Base-by-base conservation (phyloP, 2,329 filamentous ascomycete genomes). In the Neocucurbitaria cava region DNA sequence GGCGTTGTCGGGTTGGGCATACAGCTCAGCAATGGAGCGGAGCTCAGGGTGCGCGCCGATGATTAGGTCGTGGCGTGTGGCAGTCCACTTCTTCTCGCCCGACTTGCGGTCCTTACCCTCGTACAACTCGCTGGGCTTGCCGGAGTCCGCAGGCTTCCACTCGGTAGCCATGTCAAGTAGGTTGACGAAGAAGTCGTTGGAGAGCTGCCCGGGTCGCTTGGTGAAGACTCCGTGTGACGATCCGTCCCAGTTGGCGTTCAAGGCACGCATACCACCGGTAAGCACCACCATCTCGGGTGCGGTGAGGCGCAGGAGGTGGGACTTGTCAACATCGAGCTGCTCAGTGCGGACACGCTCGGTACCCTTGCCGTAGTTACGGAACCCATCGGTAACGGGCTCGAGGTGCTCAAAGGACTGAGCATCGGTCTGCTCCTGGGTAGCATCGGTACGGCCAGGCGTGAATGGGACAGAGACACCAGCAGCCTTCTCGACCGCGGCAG, bases 141-240 rank as follows among this genome's bases (percentile, higher is more conserved):
- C 77, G n/a, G 65, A 62, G 52, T 78, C 77, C 35, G 77, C 77
- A 0, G 83, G 67, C 77, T 85, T 86, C 90, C 90, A 92, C 20
- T 77, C 79, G 6, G 83, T 89, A 74, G 76, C 78, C 66, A 82
- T 84, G 68, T 91, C 89, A 21, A 93, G 83, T 1, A 93, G 81
- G 78, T 92, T 92, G 76, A 90, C 83, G 70, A 93, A 93, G 83
- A 91, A 93, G 78, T 92, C 90, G 76, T 90, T 92, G 69, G 86
- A 90, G 66, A 93, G 81, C 64, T 85, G 76, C 38, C 90, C 90
- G 1, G 88, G 87, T 7, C 80, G 81, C 64, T 82, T 81, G 52
- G 90, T 93, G 69, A 92, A 81, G 53, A 92, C 82, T 54, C 90
- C 90, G 53, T 85, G 76, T 21, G 79, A 71, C 0, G 88, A 90